Evolutionary conservation across 345 rosid species (phyloP), one percentile per base, ranked within the genome.

Genomic region (Garcia nutans): DNA sequence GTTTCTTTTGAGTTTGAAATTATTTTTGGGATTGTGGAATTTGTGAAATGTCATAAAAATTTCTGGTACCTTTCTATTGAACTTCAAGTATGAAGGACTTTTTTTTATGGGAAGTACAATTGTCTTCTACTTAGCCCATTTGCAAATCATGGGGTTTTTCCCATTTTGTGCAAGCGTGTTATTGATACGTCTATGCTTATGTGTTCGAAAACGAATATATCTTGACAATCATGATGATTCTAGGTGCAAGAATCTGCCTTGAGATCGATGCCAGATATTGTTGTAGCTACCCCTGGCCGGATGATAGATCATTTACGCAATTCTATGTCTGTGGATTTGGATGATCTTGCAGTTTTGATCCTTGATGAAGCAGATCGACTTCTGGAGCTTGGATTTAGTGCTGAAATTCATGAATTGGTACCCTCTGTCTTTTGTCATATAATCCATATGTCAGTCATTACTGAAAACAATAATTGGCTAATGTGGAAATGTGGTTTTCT

Each of bases 341-440:
- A 93, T 60, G 97, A 93, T 84, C 95, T 96, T 68, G 96, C 99
- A 23, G 92, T 96, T 80, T 73, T 96, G 71, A 93, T 96, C 73
- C 98, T 96, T 7, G 98, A 96, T 61, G 98, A 96, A 82, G 99
- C 99, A 70, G 99, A 93, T 82, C 96, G 97, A 52, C 94, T 96
- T 78, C 82, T 96, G 80, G 98, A 93, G 90, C 96, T 93, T 59
- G 99, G 98, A 73, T 96, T 96, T 82, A 93, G 84, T 84, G 90
- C 93, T 67, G 98, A 96, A 88, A 96, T 92, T 78, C 93, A 87
- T 0, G 99, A 96, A 80, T 89, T 96, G 98, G 98, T 96, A 89
- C 23, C 10, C 68, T 73, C 22, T 13, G 12, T 23, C n/a, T 61
- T 80, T 60, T 49, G 69, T 59, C 52, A 5, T 37, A 41, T 79